Conservation (phyloP, 257 asterid species). For the Sherardia arvensis region DNA sequence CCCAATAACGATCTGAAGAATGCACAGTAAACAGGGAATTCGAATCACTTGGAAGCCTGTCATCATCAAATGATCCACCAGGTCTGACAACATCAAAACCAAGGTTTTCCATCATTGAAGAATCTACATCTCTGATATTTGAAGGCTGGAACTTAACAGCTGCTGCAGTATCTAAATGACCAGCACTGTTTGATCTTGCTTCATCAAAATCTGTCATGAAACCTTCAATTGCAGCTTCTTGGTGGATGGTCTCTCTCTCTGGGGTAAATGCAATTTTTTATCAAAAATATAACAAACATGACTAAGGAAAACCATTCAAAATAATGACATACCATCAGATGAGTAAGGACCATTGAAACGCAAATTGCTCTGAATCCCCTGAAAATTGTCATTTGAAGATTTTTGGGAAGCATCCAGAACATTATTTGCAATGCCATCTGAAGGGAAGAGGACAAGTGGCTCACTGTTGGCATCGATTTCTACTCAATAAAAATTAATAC, state of each 20-base stretch:
- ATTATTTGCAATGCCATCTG: conserved; percentile 28
- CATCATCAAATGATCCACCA: conserved; percentile 30
- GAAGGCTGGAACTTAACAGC: conserved; percentile 36
- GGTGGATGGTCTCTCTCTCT: conserved; percentile 31
- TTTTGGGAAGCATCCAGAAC: conserved; percentile 25
- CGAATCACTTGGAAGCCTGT: conserved; percentile 32
- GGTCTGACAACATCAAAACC: conserved; percentile 25
- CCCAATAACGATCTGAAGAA: conserved; percentile 42
- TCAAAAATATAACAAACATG: conserved; percentile 15
- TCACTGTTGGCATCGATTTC: conserved; percentile 34
- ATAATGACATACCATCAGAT: conserved; percentile 15
- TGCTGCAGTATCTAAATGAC: conserved; percentile 20
- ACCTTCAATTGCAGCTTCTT: conserved; percentile 28
- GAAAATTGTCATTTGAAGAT: conserved; percentile 18
- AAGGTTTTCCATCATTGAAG: conserved; percentile 23
- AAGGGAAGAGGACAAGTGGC: conserved; percentile 26
- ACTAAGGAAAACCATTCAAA: conserved; percentile 7
- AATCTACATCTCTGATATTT: conserved; percentile 24
- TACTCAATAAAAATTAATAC: conserved; percentile 23
- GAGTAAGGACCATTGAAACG: conserved; percentile 26
- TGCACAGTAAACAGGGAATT: conserved; percentile 28
- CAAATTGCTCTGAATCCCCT: conserved; percentile 30
- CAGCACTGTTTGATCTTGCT: conserved; percentile 9
- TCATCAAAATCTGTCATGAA: conserved; percentile 15
- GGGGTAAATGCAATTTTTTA: conserved; percentile 6